Conservation (phyloP, 148 eudicot species). For the Nyssa sinensis region DNA sequence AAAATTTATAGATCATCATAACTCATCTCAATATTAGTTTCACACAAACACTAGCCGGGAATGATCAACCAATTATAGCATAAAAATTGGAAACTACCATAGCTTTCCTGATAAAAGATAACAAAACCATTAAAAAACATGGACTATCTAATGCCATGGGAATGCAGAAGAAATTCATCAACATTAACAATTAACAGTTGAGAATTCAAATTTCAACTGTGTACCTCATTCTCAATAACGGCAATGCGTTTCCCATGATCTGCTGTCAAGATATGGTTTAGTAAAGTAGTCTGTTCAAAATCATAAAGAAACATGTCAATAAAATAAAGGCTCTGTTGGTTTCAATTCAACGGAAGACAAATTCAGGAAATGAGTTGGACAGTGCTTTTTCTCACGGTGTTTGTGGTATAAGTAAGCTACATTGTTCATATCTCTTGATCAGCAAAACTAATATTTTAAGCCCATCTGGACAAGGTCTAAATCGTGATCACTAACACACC, state of each 20-base stretch:
- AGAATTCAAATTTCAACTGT: not conserved
- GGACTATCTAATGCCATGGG: not conserved
- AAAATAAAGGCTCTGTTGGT: not conserved
- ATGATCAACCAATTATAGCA: not conserved
- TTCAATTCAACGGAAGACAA: not conserved
- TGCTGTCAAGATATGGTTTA: slow-evolving; percentile 82
- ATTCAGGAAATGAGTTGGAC: not conserved
- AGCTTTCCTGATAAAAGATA: not conserved
- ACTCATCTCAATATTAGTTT: not conserved
- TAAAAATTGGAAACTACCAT: not conserved
- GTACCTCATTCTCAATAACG: slow-evolving; percentile 97
- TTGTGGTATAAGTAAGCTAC: too few relatives aligned
- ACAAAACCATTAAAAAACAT: not conserved
- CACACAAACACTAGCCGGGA: not conserved
- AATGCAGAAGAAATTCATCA: slow-evolving; percentile 10
- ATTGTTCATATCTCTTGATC: too few relatives aligned
- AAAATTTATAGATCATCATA: slow-evolving; percentile 22
- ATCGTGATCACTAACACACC: too few relatives aligned
- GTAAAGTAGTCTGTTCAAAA: slow-evolving; percentile 75
- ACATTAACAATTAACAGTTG: not conserved
- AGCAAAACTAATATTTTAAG: too few relatives aligned
- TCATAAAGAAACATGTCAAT: slow-evolving; percentile 2
- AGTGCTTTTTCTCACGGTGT: too few relatives aligned
- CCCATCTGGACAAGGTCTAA: too few relatives aligned
- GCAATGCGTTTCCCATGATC: slow-evolving; percentile 95